Conservation (phyloP, 2,329 filamentous ascomycete species). For the Sclerotinia sclerotiorum region DNA sequence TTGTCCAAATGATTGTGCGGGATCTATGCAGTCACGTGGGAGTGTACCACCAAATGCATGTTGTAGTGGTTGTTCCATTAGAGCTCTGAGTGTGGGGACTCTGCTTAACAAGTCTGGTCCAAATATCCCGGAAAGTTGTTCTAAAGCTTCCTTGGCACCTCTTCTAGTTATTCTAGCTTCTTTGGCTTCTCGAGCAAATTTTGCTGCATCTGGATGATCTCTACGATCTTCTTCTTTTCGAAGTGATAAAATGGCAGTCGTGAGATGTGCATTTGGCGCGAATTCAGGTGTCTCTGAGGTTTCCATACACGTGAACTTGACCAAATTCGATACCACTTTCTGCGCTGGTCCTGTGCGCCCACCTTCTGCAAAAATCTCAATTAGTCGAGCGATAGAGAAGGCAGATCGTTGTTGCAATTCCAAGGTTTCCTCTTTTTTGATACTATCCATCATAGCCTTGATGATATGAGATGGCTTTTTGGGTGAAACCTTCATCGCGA, state of each 20-base stretch:
- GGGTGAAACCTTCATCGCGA: conserved; percentile 82
- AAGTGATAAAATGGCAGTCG: conserved; percentile 82
- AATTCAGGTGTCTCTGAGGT: conserved; percentile 98
- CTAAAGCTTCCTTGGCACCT: conserved; percentile 90
- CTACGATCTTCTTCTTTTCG: conserved; percentile 96
- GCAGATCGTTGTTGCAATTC: conserved; percentile 87
- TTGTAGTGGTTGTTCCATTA: conserved; percentile 80
- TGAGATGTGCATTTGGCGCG: conserved; percentile 74
- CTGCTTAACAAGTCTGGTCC: conserved; percentile 74
- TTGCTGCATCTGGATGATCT: conserved; percentile 86
- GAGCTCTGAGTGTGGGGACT: conserved; percentile 75
- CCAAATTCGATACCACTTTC: conserved; percentile 91
- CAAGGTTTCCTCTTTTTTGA: conserved; percentile 90
- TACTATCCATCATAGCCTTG: conserved; percentile 96
- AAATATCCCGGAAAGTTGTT: conserved; percentile 80
- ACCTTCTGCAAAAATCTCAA: conserved; percentile 80
- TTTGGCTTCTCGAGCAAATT: conserved; percentile 85
- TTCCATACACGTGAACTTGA: conserved; percentile 97
- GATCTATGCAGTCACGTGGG: conserved; percentile 70
- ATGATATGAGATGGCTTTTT: conserved; percentile 94
- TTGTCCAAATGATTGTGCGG: conserved; percentile 77
- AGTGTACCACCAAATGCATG: conserved; percentile 72
- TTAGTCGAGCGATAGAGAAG: conserved; percentile 76
- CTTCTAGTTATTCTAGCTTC: conserved; percentile 86
- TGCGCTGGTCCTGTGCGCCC: conserved; percentile 84